Evolutionary conservation across 352 stramenopile genomes (phyloP), one percentile per base, ranked within the genome.

Genomic region (Globisporangium okanoganense): DNA sequence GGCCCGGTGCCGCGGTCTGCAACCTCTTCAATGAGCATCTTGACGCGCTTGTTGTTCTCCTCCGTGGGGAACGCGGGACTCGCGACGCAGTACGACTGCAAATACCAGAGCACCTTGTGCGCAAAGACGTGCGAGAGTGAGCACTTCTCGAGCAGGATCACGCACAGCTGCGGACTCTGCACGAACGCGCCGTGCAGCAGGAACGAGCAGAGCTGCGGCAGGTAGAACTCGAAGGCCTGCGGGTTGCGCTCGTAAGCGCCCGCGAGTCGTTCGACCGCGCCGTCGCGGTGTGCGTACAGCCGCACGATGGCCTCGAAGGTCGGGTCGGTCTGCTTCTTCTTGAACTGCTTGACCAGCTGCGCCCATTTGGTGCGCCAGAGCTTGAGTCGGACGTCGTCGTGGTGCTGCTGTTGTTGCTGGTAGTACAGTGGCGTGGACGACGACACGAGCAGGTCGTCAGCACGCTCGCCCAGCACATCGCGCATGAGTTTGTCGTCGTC

Each of bases 71-170:
- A 87, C 12, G 75, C 62, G 3, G 79, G 72, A 43, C 86, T 92
- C 35, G 73, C 58, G 10, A 90, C 65, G 56, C 85, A 92, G 59
- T 90, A 92, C 9, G 83, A 92, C 65, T 87, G 72, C 52, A 94
- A 62, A 45, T 92, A 94, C 85, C 85, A 94, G 31, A 90, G 51
- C 71, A 94, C 91, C 56, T 87, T 87, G 68, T 94, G 83, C 8
- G 85, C 85, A 53, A 94, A 92, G 53, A 92, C 82, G 63, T 94
- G 83, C 49, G 85, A 94, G 76, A 79, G 67, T 59, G 75, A 88
- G 71, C 82, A 94, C 65, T 92, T 90, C 5, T 80, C 72, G n/a
- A 94, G 58, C 48, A 94, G 60, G 49, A 94, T 85, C 5, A 76
- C 51, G 40, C 70, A 81, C 12, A 92, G 66, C 51, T 92, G 80